Evolutionary conservation across 2,329 filamentous ascomycete species (phyloP).

Genomic region (Fusarium dimerum): DNA sequence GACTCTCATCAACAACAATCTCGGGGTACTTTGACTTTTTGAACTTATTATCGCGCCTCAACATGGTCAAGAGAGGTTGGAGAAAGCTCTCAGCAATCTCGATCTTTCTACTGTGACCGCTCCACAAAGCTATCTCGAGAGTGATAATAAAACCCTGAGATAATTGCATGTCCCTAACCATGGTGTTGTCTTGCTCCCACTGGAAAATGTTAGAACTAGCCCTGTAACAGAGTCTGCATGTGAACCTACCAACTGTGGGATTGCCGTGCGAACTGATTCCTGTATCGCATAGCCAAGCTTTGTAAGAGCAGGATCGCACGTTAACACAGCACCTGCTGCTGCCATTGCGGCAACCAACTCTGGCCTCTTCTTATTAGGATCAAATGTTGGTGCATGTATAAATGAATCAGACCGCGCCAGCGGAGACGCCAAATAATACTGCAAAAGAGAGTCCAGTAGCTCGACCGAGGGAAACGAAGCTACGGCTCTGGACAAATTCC

Average conservation of each 20-base stretch:
- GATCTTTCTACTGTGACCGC: slow-evolving; percentile 39
- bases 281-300: slow-evolving; percentile 44
- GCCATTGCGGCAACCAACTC: slow-evolving; percentile 40
- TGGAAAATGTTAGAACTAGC: slow-evolving; percentile 1
- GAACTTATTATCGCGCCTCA: slow-evolving; percentile 36
- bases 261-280: slow-evolving; percentile 33
- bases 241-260: slow-evolving; percentile 17
- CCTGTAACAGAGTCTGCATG: neutral
- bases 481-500: slow-evolving; percentile 29
- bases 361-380: slow-evolving; percentile 36
- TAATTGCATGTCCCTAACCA: slow-evolving; percentile 32
- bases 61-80: slow-evolving; percentile 38
- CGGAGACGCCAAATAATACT: slow-evolving; percentile 37
- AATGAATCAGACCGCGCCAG: slow-evolving; percentile 32
- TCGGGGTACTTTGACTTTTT: slow-evolving; percentile 24
- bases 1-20: neutral
- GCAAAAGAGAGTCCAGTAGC: slow-evolving; percentile 39
- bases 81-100: slow-evolving; percentile 43
- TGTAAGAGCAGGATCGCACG: slow-evolving; percentile 37
- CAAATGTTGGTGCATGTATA: slow-evolving; percentile 39
- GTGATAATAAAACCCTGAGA: slow-evolving; percentile 37
- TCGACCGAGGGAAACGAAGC: slow-evolving; percentile 42
- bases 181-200: slow-evolving; percentile 38
- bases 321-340: slow-evolving; percentile 39
- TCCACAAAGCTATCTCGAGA: slow-evolving; percentile 39